Base-by-base conservation (phyloP, 768 basidiomycete species). In the Mycena galopus region DNA sequence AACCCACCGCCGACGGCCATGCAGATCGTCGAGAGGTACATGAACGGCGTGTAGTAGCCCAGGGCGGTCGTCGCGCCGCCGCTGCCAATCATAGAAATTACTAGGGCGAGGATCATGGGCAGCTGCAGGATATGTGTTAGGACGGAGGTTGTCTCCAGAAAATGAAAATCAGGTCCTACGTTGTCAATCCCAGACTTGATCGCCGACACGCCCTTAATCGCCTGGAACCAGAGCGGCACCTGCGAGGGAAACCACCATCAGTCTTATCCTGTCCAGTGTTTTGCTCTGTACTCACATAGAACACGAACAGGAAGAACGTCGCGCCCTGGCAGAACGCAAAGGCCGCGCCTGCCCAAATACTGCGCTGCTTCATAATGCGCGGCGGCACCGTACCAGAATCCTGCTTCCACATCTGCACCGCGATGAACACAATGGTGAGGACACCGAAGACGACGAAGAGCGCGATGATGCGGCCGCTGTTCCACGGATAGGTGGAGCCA, bases 401-500 rank as follows among this genome's bases (percentile, higher is more conserved):
- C 32, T 64, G 32, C n/a, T 71, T 72, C 67, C 68, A 67, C 10
- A 56, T 44, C 44, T 77, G 76, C 42, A 77, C 69, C 25, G 17
- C 59, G 16, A 75, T 67, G 66, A 77, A 77, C 2, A 35, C 47
- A 39, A 70, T 23, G 33, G 66, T 70, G 57, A 77, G 17, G 75
- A 80, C 59, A 23, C 67, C 67, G 16, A 69, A 73, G 32, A 66
- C 50, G 23, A 73, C 72, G 30, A 73, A 66, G 30, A 73, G 72
- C 17, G 51, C 67, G 35, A 73, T 69, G 51, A 73, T 51, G 30
- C 72, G 72, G 8, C 50, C 42, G 62, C 81, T 80, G 51, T 75
- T 77, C 87, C 87, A 88, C 2, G 84, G 76, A 72, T 84, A 84
- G 14, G 76, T 76, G 71, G 84, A 83, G 0, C 87, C 87, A 14